These are phyloP conservation scores for Juncus inflexus DNA, from an alignment of 176 grass and related monocot genomes.

Conservation along the genomic window DNA sequence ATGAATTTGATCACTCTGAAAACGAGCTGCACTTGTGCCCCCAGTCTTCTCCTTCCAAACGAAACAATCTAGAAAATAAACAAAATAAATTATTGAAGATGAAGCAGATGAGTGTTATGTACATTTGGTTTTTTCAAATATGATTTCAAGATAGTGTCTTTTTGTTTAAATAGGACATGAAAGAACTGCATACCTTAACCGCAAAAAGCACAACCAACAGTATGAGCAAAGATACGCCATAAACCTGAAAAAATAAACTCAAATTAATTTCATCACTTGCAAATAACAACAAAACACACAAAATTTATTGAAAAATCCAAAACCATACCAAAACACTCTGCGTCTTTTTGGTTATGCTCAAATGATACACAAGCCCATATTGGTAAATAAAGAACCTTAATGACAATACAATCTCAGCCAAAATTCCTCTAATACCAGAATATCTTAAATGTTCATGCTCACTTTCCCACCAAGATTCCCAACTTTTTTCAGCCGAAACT, in stretches of 20 bases:
- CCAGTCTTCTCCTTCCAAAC: slow-evolving; percentile 67
- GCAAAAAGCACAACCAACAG: slow-evolving; percentile 38
- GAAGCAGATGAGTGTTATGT: background rate
- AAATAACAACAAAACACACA: slow-evolving; percentile 8
- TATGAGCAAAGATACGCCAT: slow-evolving; percentile 56
- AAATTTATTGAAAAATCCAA: background rate
- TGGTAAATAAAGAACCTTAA: slow-evolving; percentile 84
- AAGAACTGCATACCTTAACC: slow-evolving; percentile 63
- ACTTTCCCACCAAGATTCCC: slow-evolving; percentile 97
- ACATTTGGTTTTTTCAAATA: background rate
- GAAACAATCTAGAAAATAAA: slow-evolving; percentile 60
- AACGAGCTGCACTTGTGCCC: slow-evolving; percentile 73
- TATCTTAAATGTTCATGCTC: slow-evolving; percentile 35
- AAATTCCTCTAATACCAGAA: too few species aligned
- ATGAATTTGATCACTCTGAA: slow-evolving; percentile 94
- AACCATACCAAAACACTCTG: slow-evolving; percentile 70
- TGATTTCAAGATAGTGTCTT: slow-evolving; percentile 1
- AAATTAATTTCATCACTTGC: slow-evolving; percentile 20
- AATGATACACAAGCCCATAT: slow-evolving; percentile 92
- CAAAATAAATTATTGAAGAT: slow-evolving; percentile 17
- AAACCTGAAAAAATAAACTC: slow-evolving; percentile 61
- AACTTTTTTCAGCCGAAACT: slow-evolving; percentile 82
- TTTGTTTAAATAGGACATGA: slow-evolving; percentile 25
- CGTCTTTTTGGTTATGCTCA: slow-evolving; percentile 43
- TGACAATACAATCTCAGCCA: slow-evolving; percentile 63